Evolutionary conservation across 345 rosid species (phyloP), one percentile per base, ranked within the genome.

Genomic region (Stellera chamaejasme): DNA sequence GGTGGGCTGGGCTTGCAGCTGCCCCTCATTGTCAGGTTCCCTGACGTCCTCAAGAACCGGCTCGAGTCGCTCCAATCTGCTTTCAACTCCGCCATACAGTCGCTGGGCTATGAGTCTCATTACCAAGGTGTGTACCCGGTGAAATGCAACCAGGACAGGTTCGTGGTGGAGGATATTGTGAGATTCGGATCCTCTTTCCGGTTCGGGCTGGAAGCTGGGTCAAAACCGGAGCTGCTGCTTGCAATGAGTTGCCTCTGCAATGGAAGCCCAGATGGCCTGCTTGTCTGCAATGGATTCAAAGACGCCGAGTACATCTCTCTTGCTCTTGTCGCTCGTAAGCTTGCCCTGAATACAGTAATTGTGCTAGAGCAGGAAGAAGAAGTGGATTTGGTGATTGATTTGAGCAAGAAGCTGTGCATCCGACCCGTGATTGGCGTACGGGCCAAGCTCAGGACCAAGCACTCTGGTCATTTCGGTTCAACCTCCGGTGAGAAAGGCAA

Each of bases 401-500:
- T 89, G 56, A 80, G 91, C 69, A 77, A 70, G 66, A 82, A 86
- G 75, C 79, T 88, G 50, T 50, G 55, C 0, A 71, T 86, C 26
- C 72, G 80, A 60, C 88, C 98, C 1, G 90, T 83, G 23, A 69
- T 92, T 62, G 98, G 96, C 0, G 66, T 78, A 32, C 68, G 98
- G 36, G 96, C 98, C 5, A 91, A 91, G 74, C 79, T 91, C 61
- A 79, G 98, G 50, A 91, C 98, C 11, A 85, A 75, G 54, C 98
- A 91, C 53, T 75, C 95, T 1, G 98, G 96, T 39, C 98, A 92
- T 69, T 92, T 92, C 55, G 96, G 98, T 13, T 80, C 93, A 1
- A 92, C 98, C n/a, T 92, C 96, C 0, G 98, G 98, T n/a, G 98
- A 88, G 78, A 88, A 81, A 54, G 96, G 98, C 48, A 92, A 92